These are phyloP conservation scores for Podospora comata DNA, from an alignment of 495 filamentous ascomycete species.

Conservation along the genomic window DNA sequence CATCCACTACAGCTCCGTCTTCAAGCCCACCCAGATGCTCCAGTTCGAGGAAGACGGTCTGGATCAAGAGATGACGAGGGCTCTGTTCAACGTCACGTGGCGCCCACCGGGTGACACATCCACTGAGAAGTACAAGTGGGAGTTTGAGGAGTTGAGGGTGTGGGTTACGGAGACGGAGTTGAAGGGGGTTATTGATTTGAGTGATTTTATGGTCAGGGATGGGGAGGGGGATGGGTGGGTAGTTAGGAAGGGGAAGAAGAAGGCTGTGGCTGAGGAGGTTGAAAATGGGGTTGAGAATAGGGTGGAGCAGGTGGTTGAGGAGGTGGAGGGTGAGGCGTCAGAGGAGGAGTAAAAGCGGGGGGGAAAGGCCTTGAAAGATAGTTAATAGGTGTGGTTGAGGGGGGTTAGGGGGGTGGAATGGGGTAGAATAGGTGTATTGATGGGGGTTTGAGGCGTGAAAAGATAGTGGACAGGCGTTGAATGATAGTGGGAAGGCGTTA, in stretches of 20 bases:
- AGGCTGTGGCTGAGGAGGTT: neutral
- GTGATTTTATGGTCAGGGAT: conserved; percentile 23
- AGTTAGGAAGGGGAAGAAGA: neutral
- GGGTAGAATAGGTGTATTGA: neutral
- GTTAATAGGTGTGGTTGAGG: too few species aligned
- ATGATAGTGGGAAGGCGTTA: neutral
- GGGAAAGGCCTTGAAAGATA: too few species aligned
- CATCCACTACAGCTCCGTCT: neutral
- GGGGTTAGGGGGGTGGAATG: too few species aligned
- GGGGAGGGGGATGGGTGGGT: neutral
- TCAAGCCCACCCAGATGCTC: neutral
- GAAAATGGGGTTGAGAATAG: too few species aligned
- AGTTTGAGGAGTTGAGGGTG: conserved; percentile 22
- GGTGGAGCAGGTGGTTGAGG: too few species aligned
- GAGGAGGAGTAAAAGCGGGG: neutral
- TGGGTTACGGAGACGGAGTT: conserved; percentile 16
- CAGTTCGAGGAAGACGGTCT: neutral
- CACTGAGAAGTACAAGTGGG: conserved; percentile 13
- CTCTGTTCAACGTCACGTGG: neutral
- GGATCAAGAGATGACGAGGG: neutral
- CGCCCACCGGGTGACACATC: neutral
- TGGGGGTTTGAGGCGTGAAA: neutral
- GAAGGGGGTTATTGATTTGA: conserved; percentile 22
- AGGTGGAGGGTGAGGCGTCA: neutral
- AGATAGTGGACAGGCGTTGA: neutral